Evolutionary conservation across 768 basidiomycete genomes (phyloP), one percentile per base, ranked within the genome.

Genomic region (Mycena chlorophos): DNA sequence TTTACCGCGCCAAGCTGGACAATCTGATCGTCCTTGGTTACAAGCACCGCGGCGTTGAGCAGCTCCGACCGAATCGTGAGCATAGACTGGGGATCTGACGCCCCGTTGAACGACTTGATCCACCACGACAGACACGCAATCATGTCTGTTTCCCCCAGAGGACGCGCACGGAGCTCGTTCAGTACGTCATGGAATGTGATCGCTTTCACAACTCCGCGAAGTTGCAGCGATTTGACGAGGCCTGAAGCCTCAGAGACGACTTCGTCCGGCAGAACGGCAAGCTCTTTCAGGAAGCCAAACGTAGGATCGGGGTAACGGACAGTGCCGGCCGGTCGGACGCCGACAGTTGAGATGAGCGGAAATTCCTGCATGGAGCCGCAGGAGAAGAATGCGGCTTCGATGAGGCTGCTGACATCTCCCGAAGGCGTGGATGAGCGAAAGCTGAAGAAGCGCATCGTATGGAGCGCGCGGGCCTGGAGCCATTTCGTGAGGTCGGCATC

Each of bases 71-170:
- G 86, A 57, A 78, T 77, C 19, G 75, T 73, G 14, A 71, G 57
- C 46, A 81, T 70, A n/a, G 71, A 60, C 31, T 63, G 68, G 34
- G n/a, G n/a, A n/a, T 66, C 67, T 23, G 74, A 23, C 19, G 73
- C 63, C 65, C 72, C 52, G 70, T 73, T 43, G 66, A 71, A 61
- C 52, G 75, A 42, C 49, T 69, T 73, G 49, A 80, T 78, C 90
- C 94, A 94, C 96, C 97, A 98, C 54, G 83, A 83, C 58, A 98
- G 73, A 69, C 90, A 94, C 2, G 84, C 85, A n/a, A 87, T 67
- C 71, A 89, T 86, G 65, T 98, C 91, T 4, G 75, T 72, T 65
- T 90, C 82, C 3, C 69, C 67, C 23, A 99, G 77, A 3, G 94
- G 87, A 16, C 89, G 76, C 4, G 78, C 69, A 13, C 81, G 80